Evolutionary conservation across 176 grass and related monocot species (phyloP).

Genomic region (Phoenix dactylifera): DNA sequence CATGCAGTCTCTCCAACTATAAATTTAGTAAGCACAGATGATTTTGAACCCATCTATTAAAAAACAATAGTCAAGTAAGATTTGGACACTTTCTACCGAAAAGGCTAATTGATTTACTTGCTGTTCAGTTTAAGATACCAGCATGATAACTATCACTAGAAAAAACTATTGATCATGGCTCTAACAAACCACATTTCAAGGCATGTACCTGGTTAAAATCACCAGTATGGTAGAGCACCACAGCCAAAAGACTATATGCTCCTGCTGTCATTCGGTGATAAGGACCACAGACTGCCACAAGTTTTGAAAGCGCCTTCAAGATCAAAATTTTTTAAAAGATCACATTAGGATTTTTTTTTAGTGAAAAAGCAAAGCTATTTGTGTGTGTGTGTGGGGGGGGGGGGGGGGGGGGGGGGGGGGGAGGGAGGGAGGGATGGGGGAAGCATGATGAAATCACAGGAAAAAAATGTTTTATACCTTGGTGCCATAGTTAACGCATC

Average conservation of each 20-base stretch:
- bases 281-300: slow-evolving; percentile 95
- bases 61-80: too few relatives aligned
- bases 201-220: slow-evolving; percentile 92
- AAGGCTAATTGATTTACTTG: too few relatives aligned
- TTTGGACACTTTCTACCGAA: too few relatives aligned
- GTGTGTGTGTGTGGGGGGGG: neutral
- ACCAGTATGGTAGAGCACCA: slow-evolving; percentile 97
- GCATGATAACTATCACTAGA: too few relatives aligned
- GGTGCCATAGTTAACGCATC: slow-evolving; percentile 91
- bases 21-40: too few relatives aligned
- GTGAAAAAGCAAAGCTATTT: neutral
- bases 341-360: neutral
- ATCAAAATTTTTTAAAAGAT: neutral
- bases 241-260: slow-evolving; percentile 97
- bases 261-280: slow-evolving; percentile 99
- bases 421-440: too few relatives aligned
- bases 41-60: too few relatives aligned
- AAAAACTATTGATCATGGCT: neutral
- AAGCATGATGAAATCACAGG: neutral
- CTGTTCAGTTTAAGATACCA: too few relatives aligned
- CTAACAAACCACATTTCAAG: neutral
- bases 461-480: slow-evolving; percentile 40
- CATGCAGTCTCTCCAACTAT: too few relatives aligned
- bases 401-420: too few relatives aligned
- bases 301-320: slow-evolving; percentile 83